Conservation (phyloP, 2,329 filamentous ascomycete species). For the Dactylellina drechsleri region DNA sequence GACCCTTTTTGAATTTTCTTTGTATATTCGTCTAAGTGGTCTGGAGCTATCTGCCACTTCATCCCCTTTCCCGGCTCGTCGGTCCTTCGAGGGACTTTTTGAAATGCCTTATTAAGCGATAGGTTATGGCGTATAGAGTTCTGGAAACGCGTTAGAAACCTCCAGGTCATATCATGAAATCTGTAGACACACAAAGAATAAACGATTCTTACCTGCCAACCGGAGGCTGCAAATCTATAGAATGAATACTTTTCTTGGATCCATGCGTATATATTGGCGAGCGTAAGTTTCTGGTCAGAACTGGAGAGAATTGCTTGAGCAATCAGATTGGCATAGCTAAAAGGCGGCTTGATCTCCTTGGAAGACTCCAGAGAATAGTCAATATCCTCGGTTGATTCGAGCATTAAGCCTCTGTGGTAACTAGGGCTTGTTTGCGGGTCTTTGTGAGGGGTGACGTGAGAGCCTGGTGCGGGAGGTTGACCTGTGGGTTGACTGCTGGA, state of each 20-base stretch:
- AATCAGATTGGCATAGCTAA: conserved; percentile 96
- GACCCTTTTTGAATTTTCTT: conserved; percentile 66
- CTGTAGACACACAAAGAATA: neutral
- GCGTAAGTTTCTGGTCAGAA: conserved; percentile 84
- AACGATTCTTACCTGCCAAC: conserved; percentile 80
- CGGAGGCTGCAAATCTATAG: conserved; percentile 83
- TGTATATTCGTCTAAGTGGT: conserved; percentile 86
- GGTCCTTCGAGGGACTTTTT: conserved; percentile 89
- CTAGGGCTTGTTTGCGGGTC: conserved; percentile 64
- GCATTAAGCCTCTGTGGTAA: conserved; percentile 66
- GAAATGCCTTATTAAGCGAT: conserved; percentile 92
- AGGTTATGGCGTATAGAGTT: conserved; percentile 98
- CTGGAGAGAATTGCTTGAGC: conserved; percentile 93
- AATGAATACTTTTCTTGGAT: conserved; percentile 93
- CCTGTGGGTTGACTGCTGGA: conserved; percentile 15
- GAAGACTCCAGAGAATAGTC: conserved; percentile 85
- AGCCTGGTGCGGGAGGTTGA: neutral
- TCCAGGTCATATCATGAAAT: conserved; percentile 1
- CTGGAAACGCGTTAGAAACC: conserved; percentile 62
- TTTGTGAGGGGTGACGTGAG: conserved; percentile 56
- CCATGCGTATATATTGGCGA: conserved; percentile 92
- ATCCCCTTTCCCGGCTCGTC: conserved; percentile 98
- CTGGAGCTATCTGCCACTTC: conserved; percentile 95
- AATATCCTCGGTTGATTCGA: conserved; percentile 69
- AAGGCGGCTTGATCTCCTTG: conserved; percentile 92